Percentiles rank a stretch among this genome's conserved stretches.
These are phyloP conservation scores for Penicillium sp. DNA, from an alignment of 2,329 filamentous ascomycete genomes.

Conservation along the genomic window DNA sequence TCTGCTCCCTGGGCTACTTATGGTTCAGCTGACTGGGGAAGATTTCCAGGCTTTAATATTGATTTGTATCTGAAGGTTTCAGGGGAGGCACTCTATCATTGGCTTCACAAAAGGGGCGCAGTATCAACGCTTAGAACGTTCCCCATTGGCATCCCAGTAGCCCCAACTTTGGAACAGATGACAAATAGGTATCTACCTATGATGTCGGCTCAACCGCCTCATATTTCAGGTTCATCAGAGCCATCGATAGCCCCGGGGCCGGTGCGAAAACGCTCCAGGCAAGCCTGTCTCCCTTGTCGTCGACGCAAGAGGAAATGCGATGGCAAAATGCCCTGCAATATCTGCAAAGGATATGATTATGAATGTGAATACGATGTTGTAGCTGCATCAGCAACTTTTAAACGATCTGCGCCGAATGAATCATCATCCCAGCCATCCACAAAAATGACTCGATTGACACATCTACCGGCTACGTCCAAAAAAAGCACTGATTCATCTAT, in stretches of 20 bases:
- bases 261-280: slow-evolving; percentile 15
- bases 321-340: slow-evolving; percentile 17
- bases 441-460: slow-evolving; percentile 2
- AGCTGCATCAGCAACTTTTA: not conserved
- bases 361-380: slow-evolving; percentile 13
- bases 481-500: slow-evolving; percentile 6
- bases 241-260: not conserved
- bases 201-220: not conserved
- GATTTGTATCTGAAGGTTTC: not conserved
- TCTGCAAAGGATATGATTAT: slow-evolving; percentile 19
- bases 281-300: slow-evolving; percentile 18
- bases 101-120: not conserved
- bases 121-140: not conserved
- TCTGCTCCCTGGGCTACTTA: too few relatives aligned
- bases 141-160: not conserved
- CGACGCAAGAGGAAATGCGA: slow-evolving; percentile 22
- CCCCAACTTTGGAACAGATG: not conserved
- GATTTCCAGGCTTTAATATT: not conserved
- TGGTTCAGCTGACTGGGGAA: too few relatives aligned
- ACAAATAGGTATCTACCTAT: not conserved
- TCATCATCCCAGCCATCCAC: not conserved
- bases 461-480: not conserved
- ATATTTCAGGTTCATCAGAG: not conserved
- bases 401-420: not conserved
- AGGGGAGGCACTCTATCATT: not conserved